A percentile compares a stretch with the other conserved stretches of the same genome.
Conservation (phyloP, 1,284 basidiomycete species). For the Moesziomyces antarcticus region DNA sequence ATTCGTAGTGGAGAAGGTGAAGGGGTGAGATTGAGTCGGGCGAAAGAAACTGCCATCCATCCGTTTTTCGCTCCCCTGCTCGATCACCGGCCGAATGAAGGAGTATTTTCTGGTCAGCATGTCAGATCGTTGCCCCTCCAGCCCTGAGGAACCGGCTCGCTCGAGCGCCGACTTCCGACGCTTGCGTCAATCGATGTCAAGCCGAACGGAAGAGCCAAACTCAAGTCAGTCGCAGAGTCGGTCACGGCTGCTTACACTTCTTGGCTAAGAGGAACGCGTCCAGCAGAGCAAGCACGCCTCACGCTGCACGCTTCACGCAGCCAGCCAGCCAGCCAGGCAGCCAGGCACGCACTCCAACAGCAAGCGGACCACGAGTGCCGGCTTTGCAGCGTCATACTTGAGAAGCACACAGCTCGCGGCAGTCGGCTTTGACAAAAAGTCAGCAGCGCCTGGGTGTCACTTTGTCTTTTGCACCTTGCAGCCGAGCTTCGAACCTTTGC, state of each 20-base stretch:
- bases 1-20: slow-evolving; percentile 34
- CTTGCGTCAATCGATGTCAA: too few relatives aligned
- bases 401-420: too few relatives aligned
- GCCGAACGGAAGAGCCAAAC: too few relatives aligned
- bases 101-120: background rate
- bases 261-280: too few relatives aligned
- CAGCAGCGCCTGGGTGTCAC: background rate
- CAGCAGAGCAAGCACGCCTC: too few relatives aligned
- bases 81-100: slow-evolving; percentile 51
- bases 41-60: slow-evolving; percentile 34
- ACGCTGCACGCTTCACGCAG: too few relatives aligned
- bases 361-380: background rate
- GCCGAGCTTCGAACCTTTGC: background rate
- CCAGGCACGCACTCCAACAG: background rate
- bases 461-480: background rate
- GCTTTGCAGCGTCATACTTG: too few relatives aligned
- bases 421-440: background rate
- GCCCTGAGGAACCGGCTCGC: too few relatives aligned
- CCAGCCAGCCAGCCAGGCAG: too few relatives aligned
- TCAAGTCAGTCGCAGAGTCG: too few relatives aligned
- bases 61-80: slow-evolving; percentile 1
- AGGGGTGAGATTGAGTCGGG: slow-evolving; percentile 31
- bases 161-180: background rate
- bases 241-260: too few relatives aligned
- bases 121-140: background rate